Percentiles rank a stretch among this genome's conserved stretches.
Evolutionary conservation across 2,329 filamentous ascomycete species (phyloP).

Genomic region (Colletotrichum tropicicola): DNA sequence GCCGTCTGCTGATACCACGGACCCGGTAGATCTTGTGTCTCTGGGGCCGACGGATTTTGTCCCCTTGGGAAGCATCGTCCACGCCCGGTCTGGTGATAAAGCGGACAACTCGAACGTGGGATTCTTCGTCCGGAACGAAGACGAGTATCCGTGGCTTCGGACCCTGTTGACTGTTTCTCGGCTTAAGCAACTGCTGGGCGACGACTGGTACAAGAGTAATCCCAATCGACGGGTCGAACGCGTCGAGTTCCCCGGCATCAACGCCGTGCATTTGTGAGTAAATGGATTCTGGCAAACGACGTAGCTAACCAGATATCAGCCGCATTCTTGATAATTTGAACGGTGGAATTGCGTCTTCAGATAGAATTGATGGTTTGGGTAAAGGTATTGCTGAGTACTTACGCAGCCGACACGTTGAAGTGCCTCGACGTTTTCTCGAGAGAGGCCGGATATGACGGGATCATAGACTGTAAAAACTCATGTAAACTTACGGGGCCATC

Average conservation of each 20-base stretch:
- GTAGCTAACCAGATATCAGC: not conserved
- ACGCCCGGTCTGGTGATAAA: conserved; percentile 49
- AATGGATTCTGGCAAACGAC: too few relatives aligned
- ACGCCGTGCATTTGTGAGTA: conserved; percentile 30
- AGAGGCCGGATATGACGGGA: conserved; percentile 34
- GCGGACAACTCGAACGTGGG: conserved; percentile 47
- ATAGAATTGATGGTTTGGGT: conserved; percentile 41
- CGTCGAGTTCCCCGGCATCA: conserved; percentile 22
- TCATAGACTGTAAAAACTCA: too few relatives aligned
- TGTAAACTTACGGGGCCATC: too few relatives aligned
- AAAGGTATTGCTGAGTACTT: conserved; percentile 48
- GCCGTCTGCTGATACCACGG: conserved; percentile 15
- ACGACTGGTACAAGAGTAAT: conserved; percentile 33
- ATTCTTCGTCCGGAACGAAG: conserved; percentile 47
- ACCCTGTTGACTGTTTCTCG: conserved; percentile 41
- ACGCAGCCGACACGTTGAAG: conserved; percentile 43
- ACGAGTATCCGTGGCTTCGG: conserved; percentile 51
- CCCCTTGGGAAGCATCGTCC: conserved; percentile 43
- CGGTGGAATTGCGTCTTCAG: conserved; percentile 28
- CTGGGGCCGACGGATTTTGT: conserved; percentile 5
- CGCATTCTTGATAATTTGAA: conserved; percentile 28
- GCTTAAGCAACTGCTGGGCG: conserved; percentile 34
- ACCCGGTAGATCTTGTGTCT: conserved; percentile 6
- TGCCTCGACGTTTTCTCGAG: conserved; percentile 43
- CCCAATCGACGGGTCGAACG: conserved; percentile 8